A percentile compares a stretch with the other conserved stretches of the same genome.
Conservation (phyloP, 768 basidiomycete genomes). For the Tephrocybe sp. region DNA sequence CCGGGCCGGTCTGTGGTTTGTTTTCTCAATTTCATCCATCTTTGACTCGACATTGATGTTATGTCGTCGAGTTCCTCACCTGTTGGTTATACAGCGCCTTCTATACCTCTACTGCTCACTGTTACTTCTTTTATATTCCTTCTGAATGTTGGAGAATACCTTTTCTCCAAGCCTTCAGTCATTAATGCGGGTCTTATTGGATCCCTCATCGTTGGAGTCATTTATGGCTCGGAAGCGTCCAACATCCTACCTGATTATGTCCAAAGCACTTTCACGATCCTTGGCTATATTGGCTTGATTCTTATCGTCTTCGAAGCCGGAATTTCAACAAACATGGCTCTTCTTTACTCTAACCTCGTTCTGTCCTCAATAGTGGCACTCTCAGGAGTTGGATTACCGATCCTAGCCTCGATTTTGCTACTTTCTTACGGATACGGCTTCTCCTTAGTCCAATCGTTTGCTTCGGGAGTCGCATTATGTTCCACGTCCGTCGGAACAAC, state of each 20-base stretch:
- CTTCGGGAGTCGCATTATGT: conserved; percentile 58
- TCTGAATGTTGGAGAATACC: conserved; percentile 42
- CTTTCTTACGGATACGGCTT: conserved; percentile 40
- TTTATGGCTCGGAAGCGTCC: conserved; percentile 50
- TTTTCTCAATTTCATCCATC: no score
- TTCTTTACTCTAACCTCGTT: conserved; percentile 42
- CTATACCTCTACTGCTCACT: conserved; percentile 38
- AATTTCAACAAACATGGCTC: conserved; percentile 43
- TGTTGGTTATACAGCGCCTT: conserved; percentile 26
- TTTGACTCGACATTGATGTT: no score
- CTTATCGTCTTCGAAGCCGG: conserved; percentile 61
- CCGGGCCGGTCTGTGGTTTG: no score
- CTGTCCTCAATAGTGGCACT: conserved; percentile 48
- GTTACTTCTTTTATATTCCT: conserved; percentile 54
- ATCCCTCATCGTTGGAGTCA: conserved; percentile 51
- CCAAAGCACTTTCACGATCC: conserved; percentile 41
- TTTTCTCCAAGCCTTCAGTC: conserved; percentile 28
- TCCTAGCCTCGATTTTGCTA: conserved; percentile 46
- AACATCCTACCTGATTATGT: conserved; percentile 38
- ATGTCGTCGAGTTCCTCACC: not conserved
- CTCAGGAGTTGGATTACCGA: conserved; percentile 49
- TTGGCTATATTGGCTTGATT: conserved; percentile 43
- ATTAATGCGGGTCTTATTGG: conserved; percentile 48
- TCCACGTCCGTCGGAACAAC: conserved; percentile 70
- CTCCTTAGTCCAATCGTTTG: conserved; percentile 46